Conservation (phyloP, 495 filamentous ascomycete species). For the Hypoxylon fuscum region DNA sequence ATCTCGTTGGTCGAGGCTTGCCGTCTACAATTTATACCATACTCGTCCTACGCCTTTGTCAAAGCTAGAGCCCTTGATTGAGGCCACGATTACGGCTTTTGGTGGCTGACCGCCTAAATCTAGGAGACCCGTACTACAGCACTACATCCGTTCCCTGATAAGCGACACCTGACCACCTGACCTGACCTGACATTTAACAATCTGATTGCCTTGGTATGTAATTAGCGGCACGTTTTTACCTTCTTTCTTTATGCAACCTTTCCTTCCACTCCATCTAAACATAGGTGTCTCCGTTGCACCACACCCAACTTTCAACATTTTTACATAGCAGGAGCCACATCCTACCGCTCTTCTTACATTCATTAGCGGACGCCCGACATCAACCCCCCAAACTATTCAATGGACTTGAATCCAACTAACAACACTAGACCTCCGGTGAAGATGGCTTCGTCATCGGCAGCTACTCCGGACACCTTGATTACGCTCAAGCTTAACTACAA, state of each 20-base stretch:
- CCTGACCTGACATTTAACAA: slow-evolving; percentile 38
- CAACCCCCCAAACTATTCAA: background rate
- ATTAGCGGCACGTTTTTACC: slow-evolving; percentile 11
- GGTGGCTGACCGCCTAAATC: slow-evolving; percentile 36
- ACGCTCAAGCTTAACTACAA: slow-evolving; percentile 85
- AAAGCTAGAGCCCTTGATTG: slow-evolving; percentile 21
- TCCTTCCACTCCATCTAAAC: slow-evolving; percentile 1
- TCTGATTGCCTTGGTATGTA: slow-evolving; percentile 18
- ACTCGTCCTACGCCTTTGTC: background rate
- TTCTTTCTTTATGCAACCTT: slow-evolving; percentile 7
- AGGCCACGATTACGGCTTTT: slow-evolving; percentile 31
- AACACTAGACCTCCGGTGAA: slow-evolving; percentile 11
- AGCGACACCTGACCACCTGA: slow-evolving; percentile 33
- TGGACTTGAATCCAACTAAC: slow-evolving; percentile 8
- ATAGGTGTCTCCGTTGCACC: slow-evolving; percentile 10
- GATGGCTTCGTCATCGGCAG: slow-evolving; percentile 43
- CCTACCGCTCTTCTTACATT: background rate
- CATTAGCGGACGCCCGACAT: slow-evolving; percentile 9
- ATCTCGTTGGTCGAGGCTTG: background rate
- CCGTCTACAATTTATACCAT: background rate
- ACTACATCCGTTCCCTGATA: slow-evolving; percentile 25
- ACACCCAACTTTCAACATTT: slow-evolving; percentile 2
- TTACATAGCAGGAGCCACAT: background rate
- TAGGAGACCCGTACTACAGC: slow-evolving; percentile 24
- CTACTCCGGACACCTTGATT: slow-evolving; percentile 71